Base-by-base conservation (phyloP, 768 basidiomycete species). In the Phaeolepiota aurea region DNA sequence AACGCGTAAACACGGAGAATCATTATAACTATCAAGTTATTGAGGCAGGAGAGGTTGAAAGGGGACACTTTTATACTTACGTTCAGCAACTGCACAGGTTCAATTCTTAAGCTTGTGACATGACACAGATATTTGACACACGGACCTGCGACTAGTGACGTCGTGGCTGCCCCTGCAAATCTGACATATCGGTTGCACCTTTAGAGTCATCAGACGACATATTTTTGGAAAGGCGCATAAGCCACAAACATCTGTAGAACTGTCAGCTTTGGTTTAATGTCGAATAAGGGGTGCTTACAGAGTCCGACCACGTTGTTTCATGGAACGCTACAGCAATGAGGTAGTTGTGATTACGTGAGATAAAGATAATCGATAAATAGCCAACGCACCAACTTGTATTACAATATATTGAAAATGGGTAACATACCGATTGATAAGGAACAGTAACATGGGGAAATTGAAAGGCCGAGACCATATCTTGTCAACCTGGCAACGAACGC, bases 1-100 rank as follows among this genome's bases (percentile, higher is more conserved):
- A 54, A 49, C 15, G 53, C 53, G 30, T 54, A 54, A n/a, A 54
- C 53, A 9, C 53, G 46, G 13, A 54, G 36, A 18, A 51, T 54
- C 53, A 54, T 49, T 14, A 45, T 48, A 11, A 54, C 53, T 54
- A 32, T n/a, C 1, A 14, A 1, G 7, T 20, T 34, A 13, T 12
- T 20, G 22, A 21, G 18, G 39, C 12, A 7, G 14, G 14, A 19
- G 20, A 15, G 9, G 20, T 9, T 15, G 28, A 40, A 39, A n/a
- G n/a, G n/a, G 18, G 18, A 16, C 16, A n/a, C 20, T 12, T 16
- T n/a, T 15, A 40, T 10, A 32, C 50, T 42, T 7, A 52, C 50
- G 21, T 39, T 52, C 45, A n/a, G 45, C 48, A 14, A 52, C 50
- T 52, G 20, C 10, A 37, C n/a, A n/a, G n/a, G n/a, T n/a, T n/a